Base-by-base conservation (phyloP, 2,329 filamentous ascomycete genomes). In the Colletotrichum aenigma region DNA sequence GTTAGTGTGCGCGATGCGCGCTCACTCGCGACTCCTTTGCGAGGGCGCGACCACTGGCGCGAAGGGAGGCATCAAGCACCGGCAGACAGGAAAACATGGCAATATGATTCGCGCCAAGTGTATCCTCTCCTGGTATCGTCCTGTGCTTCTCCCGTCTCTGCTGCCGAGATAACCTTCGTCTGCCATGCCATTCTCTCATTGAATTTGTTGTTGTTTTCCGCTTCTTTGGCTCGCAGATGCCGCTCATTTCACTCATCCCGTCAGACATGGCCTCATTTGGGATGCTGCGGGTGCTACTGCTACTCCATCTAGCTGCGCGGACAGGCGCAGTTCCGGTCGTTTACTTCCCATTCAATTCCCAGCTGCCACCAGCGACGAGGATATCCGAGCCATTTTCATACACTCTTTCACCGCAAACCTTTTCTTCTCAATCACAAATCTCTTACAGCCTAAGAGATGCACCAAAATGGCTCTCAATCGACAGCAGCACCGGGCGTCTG, bases 321-420 rank as follows among this genome's bases (percentile, higher is more conserved):
- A 82, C 82, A n/a, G 78, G 74, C 48, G 83, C 85, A 68, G 80
- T 83, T 21, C 90, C 90, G 13, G 80, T 83, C 28, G 81, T 88
- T 64, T 85, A 87, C 62, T 96, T 96, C 79, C 95, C 95, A 1
- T 89, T 98, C 83, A 97, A 97, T 84, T 93, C 94, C 4, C 96
- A 98, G 83, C 89, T 97, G 1, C 95, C 95, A 36, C 93, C 94
- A 5, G 93, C 96, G 69, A 95, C 95, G 24, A 90, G 94, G 78
- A 87, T 94, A 75, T 90, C 89, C 55, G 82, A 93, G 79, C 87
- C 89, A 4, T 97, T 95, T 83, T 90, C 88, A 12, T 95, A 96
- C 81, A 87, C 90, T 34, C 94, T 98, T 80, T 93, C 94, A 12
- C 84, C 88, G 18, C 92, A 92, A 52, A 98, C 95, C 0, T 98